Conservation (phyloP, 2,329 filamentous ascomycete species). For the Phoma sp. region DNA sequence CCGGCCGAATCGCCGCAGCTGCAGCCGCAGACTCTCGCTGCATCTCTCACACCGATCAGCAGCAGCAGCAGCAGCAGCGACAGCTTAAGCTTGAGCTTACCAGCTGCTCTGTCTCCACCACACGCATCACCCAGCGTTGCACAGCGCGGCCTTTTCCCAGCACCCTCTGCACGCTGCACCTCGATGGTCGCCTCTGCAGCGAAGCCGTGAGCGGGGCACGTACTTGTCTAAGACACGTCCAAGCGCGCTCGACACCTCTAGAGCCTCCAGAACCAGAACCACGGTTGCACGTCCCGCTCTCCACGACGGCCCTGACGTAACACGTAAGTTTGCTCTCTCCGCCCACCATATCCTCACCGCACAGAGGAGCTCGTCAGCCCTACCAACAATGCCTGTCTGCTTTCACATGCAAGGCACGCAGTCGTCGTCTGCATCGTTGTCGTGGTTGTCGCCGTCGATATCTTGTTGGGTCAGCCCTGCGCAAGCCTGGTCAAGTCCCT, state of each 20-base stretch:
- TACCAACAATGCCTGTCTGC: background rate
- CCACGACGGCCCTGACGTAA: constrained; percentile 16
- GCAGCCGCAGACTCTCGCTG: background rate
- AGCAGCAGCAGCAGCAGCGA: background rate
- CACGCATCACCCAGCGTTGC: constrained; percentile 1
- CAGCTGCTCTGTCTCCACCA: background rate
- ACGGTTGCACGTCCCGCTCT: constrained; percentile 7
- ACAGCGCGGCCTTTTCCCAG: background rate
- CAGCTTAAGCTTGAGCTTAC: background rate
- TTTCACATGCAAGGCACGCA: constrained; percentile 2
- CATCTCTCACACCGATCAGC: constrained; percentile 15
- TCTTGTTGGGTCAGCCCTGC: background rate
- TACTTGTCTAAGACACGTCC: constrained; percentile 3
- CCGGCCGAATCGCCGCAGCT: background rate
- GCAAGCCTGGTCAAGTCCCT: background rate
- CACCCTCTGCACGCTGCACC: background rate
- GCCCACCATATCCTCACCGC: background rate
- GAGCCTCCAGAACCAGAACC: constrained; percentile 5
- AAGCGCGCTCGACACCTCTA: constrained; percentile 6
- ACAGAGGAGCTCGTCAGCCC: background rate
- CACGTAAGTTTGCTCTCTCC: constrained; percentile 8
- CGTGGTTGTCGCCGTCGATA: no score
- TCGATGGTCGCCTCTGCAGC: constrained; percentile 12
- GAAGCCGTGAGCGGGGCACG: constrained; percentile 17
- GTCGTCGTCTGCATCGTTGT: no score